phyloP scores from a whole-genome alignment of 495 filamentous ascomycete species.

The Penicillium turbatum region DNA sequence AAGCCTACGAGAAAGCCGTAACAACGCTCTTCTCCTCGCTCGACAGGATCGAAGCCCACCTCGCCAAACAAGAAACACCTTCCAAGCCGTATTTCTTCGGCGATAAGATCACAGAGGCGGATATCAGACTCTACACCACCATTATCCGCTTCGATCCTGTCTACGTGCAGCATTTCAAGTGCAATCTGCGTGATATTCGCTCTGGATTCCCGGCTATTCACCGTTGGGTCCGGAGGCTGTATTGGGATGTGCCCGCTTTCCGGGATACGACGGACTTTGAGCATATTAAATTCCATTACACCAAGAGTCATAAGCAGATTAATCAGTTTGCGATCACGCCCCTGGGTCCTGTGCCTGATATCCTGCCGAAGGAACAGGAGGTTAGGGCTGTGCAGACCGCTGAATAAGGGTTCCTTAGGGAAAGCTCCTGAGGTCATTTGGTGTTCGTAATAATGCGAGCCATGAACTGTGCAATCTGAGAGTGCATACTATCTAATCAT shows the following conservation, averaged over 20 bases:
- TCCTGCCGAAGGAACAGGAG: conserved; percentile 57
- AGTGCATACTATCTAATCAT: not conserved
- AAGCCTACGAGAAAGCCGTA: conserved; percentile 70
- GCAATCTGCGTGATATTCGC: conserved; percentile 79
- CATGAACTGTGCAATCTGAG: not conserved
- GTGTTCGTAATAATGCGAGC: not conserved
- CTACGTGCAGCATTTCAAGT: conserved; percentile 94
- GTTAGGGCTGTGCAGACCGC: conserved; percentile 50
- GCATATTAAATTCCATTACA: conserved; percentile 71
- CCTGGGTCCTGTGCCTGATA: conserved; percentile 59
- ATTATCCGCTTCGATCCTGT: conserved; percentile 82
- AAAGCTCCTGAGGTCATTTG: not conserved
- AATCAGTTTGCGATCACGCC: conserved; percentile 61
- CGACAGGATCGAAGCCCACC: conserved; percentile 64
- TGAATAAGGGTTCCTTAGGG: not conserved
- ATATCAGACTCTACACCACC: conserved; percentile 78
- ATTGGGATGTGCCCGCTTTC: conserved; percentile 64
- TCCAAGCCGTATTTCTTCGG: conserved; percentile 65
- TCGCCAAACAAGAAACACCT: conserved; percentile 40
- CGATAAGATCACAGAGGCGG: conserved; percentile 67
- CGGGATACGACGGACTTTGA: conserved; percentile 62
- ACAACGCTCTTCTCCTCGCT: conserved; percentile 64
- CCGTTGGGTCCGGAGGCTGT: conserved; percentile 61
- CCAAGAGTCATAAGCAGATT: conserved; percentile 66
- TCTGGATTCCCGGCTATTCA: conserved; percentile 69